Evolutionary conservation across 2,329 filamentous ascomycete genomes (phyloP), one percentile per base, ranked within the genome.

Genomic region (Monilinia laxa): DNA sequence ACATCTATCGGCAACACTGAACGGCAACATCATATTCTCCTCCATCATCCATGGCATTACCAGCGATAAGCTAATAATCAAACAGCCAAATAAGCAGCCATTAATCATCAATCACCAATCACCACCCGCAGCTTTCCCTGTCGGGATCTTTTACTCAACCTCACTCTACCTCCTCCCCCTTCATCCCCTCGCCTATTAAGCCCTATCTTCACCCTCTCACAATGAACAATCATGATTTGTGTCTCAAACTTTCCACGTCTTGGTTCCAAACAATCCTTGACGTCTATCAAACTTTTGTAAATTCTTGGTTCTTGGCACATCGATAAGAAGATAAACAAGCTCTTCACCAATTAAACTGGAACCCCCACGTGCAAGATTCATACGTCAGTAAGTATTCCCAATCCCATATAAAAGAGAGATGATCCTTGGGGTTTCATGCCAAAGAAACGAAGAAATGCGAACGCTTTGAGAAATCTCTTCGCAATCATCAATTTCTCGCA

Each of bases 251-350:
- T 28, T 35, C 14, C 42, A 49, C 47, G 57, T 59, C 42, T 60
- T 60, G 28, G 16, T 49, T 38, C 45, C 57, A 35, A 38, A 59
- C 35, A 23, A 49, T 49, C 42, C 42, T 47, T 16, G 56, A 52
- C 25, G 45, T 12, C 9, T 28, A 62, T 62, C 45, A 51, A 53
- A 52, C 59, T 53, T 40, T 31, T 25, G 2, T 35, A 6, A 35
- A 35, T 35, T 35, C 31, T 35, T 35, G 58, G 25, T 16, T n/a
- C 62, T 64, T 64, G 62, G 62, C 62, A 47, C n/a, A 58, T 57
- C 40, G 62, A 57, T 58, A 58, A 64, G 62, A 45, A 47, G 52
- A 64, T 64, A 47, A 64, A 60, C 45, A 45, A 42, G 35, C n/a
- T 25, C 60, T 20, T 54, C 47, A 64, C 40, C 38, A 38, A 58